A percentile compares a stretch with the other conserved stretches of the same genome.
Evolutionary conservation across 2,329 filamentous ascomycete genomes (phyloP).

Genomic region (Trichoderma endophyticum): DNA sequence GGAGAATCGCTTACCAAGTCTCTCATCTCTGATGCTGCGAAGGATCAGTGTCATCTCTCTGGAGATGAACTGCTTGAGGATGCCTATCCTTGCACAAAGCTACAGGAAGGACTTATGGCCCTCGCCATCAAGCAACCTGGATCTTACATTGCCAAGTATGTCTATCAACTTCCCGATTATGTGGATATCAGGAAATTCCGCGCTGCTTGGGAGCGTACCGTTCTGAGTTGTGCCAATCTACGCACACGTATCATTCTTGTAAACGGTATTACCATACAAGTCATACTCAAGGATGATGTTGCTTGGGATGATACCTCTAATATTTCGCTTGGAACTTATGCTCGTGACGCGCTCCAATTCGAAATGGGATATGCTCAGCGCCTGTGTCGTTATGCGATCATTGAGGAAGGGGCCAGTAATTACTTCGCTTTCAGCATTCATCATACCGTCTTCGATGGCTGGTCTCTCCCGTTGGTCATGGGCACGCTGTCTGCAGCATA

Average conservation of each 20-base stretch:
- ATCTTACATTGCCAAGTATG: slow-evolving; percentile 8
- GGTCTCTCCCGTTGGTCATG: not conserved
- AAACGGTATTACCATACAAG: not conserved
- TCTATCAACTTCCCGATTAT: slow-evolving; percentile 5
- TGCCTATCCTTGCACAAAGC: slow-evolving; percentile 15
- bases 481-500: not conserved
- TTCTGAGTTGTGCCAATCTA: not conserved
- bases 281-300: not conserved
- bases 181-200: not conserved
- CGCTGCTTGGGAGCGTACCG: slow-evolving; percentile 10
- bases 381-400: slow-evolving; percentile 16
- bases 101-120: slow-evolving; percentile 14
- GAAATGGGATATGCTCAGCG: slow-evolving; percentile 18
- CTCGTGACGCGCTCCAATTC: not conserved
- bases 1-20: not conserved
- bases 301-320: slow-evolving; percentile 4
- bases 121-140: slow-evolving; percentile 14
- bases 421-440: slow-evolving; percentile 16
- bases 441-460: slow-evolving; percentile 16
- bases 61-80: slow-evolving; percentile 12
- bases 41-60: slow-evolving; percentile 12
- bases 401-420: not conserved
- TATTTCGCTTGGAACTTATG: not conserved
- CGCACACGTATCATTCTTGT: slow-evolving; percentile 6
- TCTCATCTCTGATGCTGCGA: not conserved